Base-by-base conservation (phyloP, 1,139 yeast genomes). In the Citeromyces hawaiiensis region DNA sequence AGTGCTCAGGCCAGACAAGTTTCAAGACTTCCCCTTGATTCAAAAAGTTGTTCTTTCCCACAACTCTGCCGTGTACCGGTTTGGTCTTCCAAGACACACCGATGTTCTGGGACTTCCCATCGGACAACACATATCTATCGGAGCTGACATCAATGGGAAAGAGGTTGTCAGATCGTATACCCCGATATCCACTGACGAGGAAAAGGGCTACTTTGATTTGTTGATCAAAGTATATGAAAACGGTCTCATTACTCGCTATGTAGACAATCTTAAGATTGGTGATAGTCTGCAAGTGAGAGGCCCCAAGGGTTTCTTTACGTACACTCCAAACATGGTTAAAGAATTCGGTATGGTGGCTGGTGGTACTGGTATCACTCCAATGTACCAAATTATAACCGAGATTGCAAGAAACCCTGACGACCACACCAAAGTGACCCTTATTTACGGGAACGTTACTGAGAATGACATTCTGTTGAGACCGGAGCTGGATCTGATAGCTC, bases 351-450 rank as follows among this genome's bases (percentile, higher is more conserved):
- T 91, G 87, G 78, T 91, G 49, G 95, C 96, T 35, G 96, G 96
- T 51, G 98, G 98, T 55, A 83, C 94, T 36, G 96, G 95, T 50
- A 83, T 87, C 53, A 83, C 96, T 27, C 97, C 97, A 51, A 83
- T 88, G 77, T 83, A 78, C 61, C 96, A 87, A 66, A 82, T 87
- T 55, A 71, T 87, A 50, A 76, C 79, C 50, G 87, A 87, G 40
- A 79, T 87, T 50, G 76, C 83, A 51, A 66, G 68, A 47, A 77
- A 83, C 54, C 88, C 93, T 16, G 68, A 66, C 35, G 96, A 86
- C 58, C 70, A 68, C 47, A 86, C 96, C 50, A 72, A 78, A 57
- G 82, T 83, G 47, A 61, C 67, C 41, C 66, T 83, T 52, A 63
- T 81, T 44, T 88, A 82, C 56, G 96, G 95, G 52, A 83, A 83